phyloP scores from a whole-genome alignment of 345 rosid species.

The Rhizophora mangle region DNA sequence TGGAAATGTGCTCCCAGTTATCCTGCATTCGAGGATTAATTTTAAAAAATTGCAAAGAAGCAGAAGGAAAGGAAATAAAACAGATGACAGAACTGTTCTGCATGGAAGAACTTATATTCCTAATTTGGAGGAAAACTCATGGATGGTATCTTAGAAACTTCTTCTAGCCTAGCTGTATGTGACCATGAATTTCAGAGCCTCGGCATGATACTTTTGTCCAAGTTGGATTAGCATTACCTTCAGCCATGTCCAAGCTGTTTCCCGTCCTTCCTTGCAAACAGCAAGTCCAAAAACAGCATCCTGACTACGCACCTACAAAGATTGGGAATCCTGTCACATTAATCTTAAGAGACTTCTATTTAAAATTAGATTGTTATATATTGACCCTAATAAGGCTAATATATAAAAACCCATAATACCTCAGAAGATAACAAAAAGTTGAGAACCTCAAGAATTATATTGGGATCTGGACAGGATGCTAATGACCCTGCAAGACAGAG shows the following conservation, averaged over 20 bases:
- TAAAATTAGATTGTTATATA: not conserved
- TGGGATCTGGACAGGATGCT: constrained; percentile 63
- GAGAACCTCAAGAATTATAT: constrained; percentile 60
- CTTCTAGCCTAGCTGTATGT: too few relatives aligned
- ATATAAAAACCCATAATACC: constrained; percentile 38
- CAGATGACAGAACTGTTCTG: too few relatives aligned
- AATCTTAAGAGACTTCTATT: not conserved
- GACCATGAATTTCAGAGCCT: not conserved
- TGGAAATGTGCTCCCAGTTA: constrained; percentile 69
- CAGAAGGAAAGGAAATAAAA: not conserved
- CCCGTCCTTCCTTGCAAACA: constrained; percentile 82
- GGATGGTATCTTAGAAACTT: not conserved
- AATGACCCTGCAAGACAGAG: constrained; percentile 54
- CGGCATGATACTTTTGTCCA: not conserved
- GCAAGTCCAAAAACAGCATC: constrained; percentile 73
- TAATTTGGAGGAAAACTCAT: not conserved
- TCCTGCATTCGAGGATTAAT: constrained; percentile 35
- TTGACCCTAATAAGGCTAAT: not conserved
- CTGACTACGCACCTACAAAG: constrained; percentile 75
- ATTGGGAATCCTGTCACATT: constrained; percentile 1
- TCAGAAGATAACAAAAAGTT: constrained; percentile 69
- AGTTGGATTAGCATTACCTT: constrained; percentile 40
- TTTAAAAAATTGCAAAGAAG: not conserved
- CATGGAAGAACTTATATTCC: not conserved
- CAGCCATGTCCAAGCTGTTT: constrained; percentile 91